These are phyloP conservation scores for Fusarium sp. DNA, from an alignment of 2,329 filamentous ascomycete species.

Conservation along the genomic window DNA sequence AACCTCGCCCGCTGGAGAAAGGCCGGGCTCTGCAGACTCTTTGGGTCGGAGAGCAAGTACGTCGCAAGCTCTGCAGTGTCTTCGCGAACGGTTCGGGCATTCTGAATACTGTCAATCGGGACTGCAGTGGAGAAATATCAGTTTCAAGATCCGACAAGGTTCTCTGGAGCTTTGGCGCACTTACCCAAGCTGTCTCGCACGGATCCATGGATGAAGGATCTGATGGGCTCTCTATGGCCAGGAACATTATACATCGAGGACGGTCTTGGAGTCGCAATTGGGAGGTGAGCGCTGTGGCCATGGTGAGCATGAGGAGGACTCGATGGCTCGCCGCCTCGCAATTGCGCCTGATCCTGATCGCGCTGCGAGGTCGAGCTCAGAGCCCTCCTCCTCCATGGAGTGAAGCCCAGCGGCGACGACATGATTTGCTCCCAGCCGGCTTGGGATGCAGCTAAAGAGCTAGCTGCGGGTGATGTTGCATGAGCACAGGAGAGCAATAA, in stretches of 20 bases:
- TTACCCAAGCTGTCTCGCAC: conserved; percentile 70
- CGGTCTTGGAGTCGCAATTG: conserved; percentile 49
- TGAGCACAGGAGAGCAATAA: conserved; percentile 10
- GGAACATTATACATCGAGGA: conserved; percentile 52
- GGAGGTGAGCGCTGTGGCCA: conserved; percentile 22
- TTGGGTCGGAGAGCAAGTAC: conserved; percentile 78
- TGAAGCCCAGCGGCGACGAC: conserved; percentile 62
- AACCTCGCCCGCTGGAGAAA: conserved; percentile 57
- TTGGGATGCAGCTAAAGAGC: conserved; percentile 19
- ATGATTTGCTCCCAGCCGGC: conserved; percentile 47
- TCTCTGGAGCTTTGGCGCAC: conserved; percentile 27
- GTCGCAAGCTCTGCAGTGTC: conserved; percentile 89
- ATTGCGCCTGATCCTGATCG: conserved; percentile 35
- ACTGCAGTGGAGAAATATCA: conserved; percentile 47
- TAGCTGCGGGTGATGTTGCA: conserved; percentile 35
- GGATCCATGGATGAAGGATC: conserved; percentile 78
- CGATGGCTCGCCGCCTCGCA: conserved; percentile 43
- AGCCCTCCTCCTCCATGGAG: conserved; percentile 60
- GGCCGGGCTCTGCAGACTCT: conserved; percentile 56
- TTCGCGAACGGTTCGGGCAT: conserved; percentile 83
- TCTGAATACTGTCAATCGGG: conserved; percentile 75
- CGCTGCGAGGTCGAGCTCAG: conserved; percentile 52
- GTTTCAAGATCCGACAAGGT: background rate
- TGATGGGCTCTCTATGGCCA: conserved; percentile 72
- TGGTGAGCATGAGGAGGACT: conserved; percentile 38